Conservation (phyloP, 495 filamentous ascomycete genomes). For the Mycothermus thermophilus region DNA sequence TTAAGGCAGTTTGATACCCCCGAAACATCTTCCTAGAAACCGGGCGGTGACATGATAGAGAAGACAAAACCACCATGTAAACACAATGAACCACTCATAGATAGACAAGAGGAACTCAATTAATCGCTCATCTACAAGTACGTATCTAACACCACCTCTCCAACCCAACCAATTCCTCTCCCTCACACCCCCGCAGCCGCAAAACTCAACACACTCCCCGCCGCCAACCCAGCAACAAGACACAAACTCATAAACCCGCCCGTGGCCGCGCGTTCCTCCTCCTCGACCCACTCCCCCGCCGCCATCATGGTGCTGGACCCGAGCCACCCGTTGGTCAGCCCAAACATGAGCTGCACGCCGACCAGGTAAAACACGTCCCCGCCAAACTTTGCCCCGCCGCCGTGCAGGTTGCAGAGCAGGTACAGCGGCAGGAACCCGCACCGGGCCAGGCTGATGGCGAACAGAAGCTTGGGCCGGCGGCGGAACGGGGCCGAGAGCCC, state of each 20-base stretch:
- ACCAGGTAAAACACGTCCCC: slow-evolving; percentile 83
- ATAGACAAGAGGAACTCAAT: too few species aligned
- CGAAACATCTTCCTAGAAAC: too few species aligned
- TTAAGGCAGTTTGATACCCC: too few species aligned
- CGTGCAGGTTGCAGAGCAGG: slow-evolving; percentile 71
- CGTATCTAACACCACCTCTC: neutral
- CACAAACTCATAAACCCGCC: slow-evolving; percentile 90
- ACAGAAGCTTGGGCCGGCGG: slow-evolving; percentile 47
- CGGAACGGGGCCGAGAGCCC: slow-evolving; percentile 38
- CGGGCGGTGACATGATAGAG: too few species aligned
- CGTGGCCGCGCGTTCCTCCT: slow-evolving; percentile 69
- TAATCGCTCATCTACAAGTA: neutral
- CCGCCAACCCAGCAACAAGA: slow-evolving; percentile 68
- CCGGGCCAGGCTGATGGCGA: slow-evolving; percentile 49
- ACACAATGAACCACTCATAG: neutral
- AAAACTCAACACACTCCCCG: slow-evolving; percentile 84
- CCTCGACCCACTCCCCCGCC: slow-evolving; percentile 60
- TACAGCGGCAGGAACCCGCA: slow-evolving; percentile 71
- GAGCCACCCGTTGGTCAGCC: slow-evolving; percentile 73
- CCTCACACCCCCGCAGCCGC: slow-evolving; percentile 40
- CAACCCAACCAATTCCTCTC: neutral
- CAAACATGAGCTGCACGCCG: slow-evolving; percentile 71
- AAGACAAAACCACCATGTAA: too few species aligned
- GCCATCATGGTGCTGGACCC: slow-evolving; percentile 84
- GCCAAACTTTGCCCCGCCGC: slow-evolving; percentile 49